phyloP scores from a whole-genome alignment of 2,329 filamentous ascomycete species.

The Penicillium hordei region DNA sequence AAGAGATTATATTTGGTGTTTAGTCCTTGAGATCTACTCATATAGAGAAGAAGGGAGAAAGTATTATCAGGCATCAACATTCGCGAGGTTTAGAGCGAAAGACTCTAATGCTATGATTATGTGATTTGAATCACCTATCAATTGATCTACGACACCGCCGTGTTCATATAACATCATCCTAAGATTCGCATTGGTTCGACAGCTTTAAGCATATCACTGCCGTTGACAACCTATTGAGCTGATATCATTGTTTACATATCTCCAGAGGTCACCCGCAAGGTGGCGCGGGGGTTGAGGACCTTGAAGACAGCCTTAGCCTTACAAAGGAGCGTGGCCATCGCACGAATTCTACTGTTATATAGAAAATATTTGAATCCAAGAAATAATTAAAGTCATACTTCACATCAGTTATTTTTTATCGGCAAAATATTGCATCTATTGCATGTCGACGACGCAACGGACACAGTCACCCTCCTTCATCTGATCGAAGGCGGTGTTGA shows the following conservation, averaged over 20 bases:
- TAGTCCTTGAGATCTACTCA: background rate
- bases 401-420: slow-evolving; percentile 23
- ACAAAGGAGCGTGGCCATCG: slow-evolving; percentile 2
- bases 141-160: too few relatives aligned
- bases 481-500: slow-evolving; percentile 85
- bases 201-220: background rate
- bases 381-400: slow-evolving; percentile 25
- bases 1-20: too few relatives aligned
- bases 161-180: background rate
- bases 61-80: background rate
- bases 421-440: slow-evolving; percentile 15
- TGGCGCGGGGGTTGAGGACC: slow-evolving; percentile 22
- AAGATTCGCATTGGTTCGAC: background rate
- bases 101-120: background rate
- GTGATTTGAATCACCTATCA: background rate
- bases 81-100: too few relatives aligned
- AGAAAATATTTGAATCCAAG: background rate
- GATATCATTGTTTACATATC: too few relatives aligned
- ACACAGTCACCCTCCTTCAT: slow-evolving; percentile 99
- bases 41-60: background rate
- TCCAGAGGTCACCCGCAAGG: slow-evolving; percentile 13
- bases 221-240: background rate
- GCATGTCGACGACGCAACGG: slow-evolving; percentile 79
- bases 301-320: slow-evolving; percentile 13
- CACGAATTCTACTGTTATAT: background rate